Evolutionary conservation across 75 land plant species (phyloP).

Genomic region (Sequoiadendron giganteum): DNA sequence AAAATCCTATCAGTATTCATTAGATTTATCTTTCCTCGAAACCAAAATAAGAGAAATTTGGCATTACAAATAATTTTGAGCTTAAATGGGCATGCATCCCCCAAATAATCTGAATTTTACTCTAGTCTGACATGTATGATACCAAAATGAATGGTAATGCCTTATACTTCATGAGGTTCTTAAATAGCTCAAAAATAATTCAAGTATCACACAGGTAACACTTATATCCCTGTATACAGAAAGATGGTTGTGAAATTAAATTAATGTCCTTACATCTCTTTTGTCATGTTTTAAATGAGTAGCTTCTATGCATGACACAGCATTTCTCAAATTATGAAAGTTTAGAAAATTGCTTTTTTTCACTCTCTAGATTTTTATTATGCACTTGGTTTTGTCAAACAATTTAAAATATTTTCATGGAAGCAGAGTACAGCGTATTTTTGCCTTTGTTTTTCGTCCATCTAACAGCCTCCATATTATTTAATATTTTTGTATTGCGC

Average conservation of each 20-base stretch:
- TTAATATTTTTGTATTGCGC: not conserved
- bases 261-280: not conserved
- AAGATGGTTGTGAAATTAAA: not conserved
- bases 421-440: not conserved
- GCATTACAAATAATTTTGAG: no score
- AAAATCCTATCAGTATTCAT: no score
- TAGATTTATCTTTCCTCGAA: no score
- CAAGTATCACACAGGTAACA: not conserved
- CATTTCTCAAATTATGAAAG: not conserved
- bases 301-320: not conserved
- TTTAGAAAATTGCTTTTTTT: not conserved
- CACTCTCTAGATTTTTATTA: not conserved
- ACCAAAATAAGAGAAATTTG: not conserved
- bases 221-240: not conserved
- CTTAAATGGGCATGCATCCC: no score
- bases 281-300: not conserved
- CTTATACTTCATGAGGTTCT: no score
- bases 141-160: no score
- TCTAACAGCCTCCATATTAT: not conserved
- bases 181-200: no score
- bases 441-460: not conserved
- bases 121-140: no score
- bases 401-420: not conserved
- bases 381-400: not conserved
- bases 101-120: no score